Percentiles rank a stretch among this genome's conserved stretches.
Conservation (phyloP, 257 asterid genomes). For the Eustoma russellianum region DNA sequence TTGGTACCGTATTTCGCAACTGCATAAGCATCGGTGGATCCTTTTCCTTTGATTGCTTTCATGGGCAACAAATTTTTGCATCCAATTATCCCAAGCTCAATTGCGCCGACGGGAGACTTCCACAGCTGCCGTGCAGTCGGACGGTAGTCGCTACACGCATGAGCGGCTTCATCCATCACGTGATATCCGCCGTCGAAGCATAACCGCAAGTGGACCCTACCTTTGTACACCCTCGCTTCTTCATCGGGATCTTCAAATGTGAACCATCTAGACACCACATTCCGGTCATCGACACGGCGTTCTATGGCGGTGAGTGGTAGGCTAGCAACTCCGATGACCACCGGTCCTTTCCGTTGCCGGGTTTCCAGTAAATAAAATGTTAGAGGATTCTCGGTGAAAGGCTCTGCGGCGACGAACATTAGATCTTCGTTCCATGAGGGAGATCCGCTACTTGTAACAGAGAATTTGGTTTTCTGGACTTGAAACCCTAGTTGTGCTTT, state of each 20-base stretch:
- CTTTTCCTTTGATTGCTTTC: slow-evolving; percentile 59
- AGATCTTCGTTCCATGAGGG: slow-evolving; percentile 80
- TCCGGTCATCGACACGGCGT: slow-evolving; percentile 73
- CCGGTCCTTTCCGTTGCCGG: slow-evolving; percentile 40
- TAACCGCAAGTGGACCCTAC: slow-evolving; percentile 59
- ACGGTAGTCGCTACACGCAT: slow-evolving; percentile 76
- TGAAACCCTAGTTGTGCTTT: slow-evolving; percentile 69
- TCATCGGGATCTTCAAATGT: slow-evolving; percentile 59
- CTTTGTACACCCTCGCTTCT: slow-evolving; percentile 45
- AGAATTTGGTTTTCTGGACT: slow-evolving; percentile 49
- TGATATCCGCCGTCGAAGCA: slow-evolving; percentile 94
- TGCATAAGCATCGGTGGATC: slow-evolving; percentile 68
- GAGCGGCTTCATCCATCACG: slow-evolving; percentile 79
- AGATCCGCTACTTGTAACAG: slow-evolving; percentile 35
- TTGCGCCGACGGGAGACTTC: slow-evolving; percentile 59
- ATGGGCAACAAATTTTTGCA: slow-evolving; percentile 67
- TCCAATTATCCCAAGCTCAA: slow-evolving; percentile 71
- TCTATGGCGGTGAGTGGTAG: slow-evolving; percentile 54
- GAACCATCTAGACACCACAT: slow-evolving; percentile 71
- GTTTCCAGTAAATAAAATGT: slow-evolving; percentile 39
- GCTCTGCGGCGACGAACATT: slow-evolving; percentile 73
- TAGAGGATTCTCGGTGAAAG: slow-evolving; percentile 48
- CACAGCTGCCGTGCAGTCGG: slow-evolving; percentile 86
- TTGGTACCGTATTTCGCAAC: slow-evolving; percentile 83
- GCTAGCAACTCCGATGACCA: slow-evolving; percentile 42